Conservation (phyloP, 1,139 yeast genomes). For the Lodderomyces orthopsilosis region DNA sequence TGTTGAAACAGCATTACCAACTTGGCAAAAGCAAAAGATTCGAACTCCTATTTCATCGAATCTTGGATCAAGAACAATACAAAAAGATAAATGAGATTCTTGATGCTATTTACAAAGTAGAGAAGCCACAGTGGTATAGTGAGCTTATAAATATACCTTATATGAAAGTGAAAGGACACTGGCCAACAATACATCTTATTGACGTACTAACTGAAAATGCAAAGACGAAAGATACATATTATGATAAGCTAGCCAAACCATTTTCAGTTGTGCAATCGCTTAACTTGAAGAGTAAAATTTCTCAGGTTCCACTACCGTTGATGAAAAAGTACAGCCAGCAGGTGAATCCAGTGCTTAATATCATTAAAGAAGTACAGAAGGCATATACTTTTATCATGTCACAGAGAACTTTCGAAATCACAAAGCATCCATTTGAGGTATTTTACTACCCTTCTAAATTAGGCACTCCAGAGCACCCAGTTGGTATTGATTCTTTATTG, state of each 20-base stretch:
- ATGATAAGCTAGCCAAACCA: neutral
- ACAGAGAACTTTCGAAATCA: slow-evolving; percentile 20
- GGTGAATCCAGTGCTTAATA: neutral
- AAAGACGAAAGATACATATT: neutral
- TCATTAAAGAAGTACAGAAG: slow-evolving; percentile 15
- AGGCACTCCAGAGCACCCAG: slow-evolving; percentile 33
- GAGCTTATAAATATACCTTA: slow-evolving; percentile 22
- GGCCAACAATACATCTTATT: slow-evolving; percentile 40
- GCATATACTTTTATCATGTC: slow-evolving; percentile 24
- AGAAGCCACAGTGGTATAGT: slow-evolving; percentile 20
- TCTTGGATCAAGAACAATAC: slow-evolving; percentile 30
- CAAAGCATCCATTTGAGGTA: slow-evolving; percentile 33
- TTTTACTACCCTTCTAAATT: slow-evolving; percentile 30
- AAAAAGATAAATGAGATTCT: slow-evolving; percentile 22
- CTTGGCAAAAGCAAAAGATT: slow-evolving; percentile 1
- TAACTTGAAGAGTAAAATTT: neutral
- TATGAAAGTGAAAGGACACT: slow-evolving; percentile 21
- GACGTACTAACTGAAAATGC: slow-evolving; percentile 25
- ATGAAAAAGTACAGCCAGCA: slow-evolving; percentile 5
- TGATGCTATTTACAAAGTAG: slow-evolving; percentile 27
- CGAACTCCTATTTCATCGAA: slow-evolving; percentile 19
- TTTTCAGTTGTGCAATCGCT: slow-evolving; percentile 12
- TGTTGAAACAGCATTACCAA: slow-evolving; percentile 5
- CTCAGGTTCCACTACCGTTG: slow-evolving; percentile 3
- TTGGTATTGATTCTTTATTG: slow-evolving; percentile 25